Percentiles rank a stretch among this genome's conserved stretches.
These are phyloP conservation scores for Neurospora sp. DNA, from an alignment of 495 filamentous ascomycete species.

Conservation along the genomic window DNA sequence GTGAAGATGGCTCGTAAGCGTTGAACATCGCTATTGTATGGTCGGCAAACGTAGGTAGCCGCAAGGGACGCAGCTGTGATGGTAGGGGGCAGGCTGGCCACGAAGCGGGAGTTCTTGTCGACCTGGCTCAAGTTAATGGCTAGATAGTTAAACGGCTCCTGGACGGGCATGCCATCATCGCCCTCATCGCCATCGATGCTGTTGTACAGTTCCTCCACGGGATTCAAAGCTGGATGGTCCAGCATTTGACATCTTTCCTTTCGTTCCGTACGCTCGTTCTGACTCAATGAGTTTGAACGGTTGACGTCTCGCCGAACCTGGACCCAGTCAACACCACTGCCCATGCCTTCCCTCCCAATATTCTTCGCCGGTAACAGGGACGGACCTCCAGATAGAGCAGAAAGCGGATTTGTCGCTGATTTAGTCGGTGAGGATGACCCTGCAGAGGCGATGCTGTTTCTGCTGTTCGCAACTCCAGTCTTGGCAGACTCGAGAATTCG, in stretches of 20 bases:
- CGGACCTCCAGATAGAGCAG: constrained; percentile 4
- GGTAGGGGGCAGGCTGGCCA: constrained; percentile 80
- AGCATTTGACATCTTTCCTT: constrained; percentile 92
- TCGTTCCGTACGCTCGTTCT: constrained; percentile 75
- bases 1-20: constrained; percentile 88
- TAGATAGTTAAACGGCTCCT: constrained; percentile 74
- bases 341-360: constrained; percentile 56
- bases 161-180: constrained; percentile 70
- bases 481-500: constrained; percentile 92
- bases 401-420: not conserved
- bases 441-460: constrained; percentile 68
- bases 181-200: constrained; percentile 86
- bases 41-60: constrained; percentile 86
- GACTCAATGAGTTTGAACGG: constrained; percentile 81
- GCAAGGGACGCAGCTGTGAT: constrained; percentile 77
- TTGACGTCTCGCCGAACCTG: constrained; percentile 94
- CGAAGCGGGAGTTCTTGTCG: constrained; percentile 90
- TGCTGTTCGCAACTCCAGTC: constrained; percentile 80
- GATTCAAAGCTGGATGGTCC: constrained; percentile 77
- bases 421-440: constrained; percentile 24
- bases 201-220: constrained; percentile 78
- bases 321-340: constrained; percentile 73
- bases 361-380: constrained; percentile 34
- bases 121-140: constrained; percentile 72
- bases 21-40: constrained; percentile 91